A percentile compares a stretch with the other conserved stretches of the same genome.
These are phyloP conservation scores for Euptelea pleiosperma DNA, from an alignment of 164 flowering plant genomes.

Conservation along the genomic window DNA sequence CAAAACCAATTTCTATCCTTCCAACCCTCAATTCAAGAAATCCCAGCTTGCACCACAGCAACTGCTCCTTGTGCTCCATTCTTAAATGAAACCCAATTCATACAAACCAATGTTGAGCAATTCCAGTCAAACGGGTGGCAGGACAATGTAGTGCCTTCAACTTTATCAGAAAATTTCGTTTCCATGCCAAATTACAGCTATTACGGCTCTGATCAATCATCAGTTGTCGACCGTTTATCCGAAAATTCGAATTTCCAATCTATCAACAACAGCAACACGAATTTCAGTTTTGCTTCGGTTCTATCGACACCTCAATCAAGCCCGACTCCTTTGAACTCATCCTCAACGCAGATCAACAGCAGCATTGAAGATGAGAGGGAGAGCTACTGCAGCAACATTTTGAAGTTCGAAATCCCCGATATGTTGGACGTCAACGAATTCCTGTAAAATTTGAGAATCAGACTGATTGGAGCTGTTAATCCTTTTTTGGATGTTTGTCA, in stretches of 20 bases:
- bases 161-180: slow-evolving; percentile 21
- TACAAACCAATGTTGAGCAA: slow-evolving; percentile 34
- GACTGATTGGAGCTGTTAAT: neutral
- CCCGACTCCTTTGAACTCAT: slow-evolving; percentile 49
- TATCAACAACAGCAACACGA: slow-evolving; percentile 23
- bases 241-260: slow-evolving; percentile 29
- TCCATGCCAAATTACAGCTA: slow-evolving; percentile 16
- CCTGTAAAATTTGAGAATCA: slow-evolving; percentile 30
- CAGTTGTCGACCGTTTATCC: slow-evolving; percentile 23
- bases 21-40: slow-evolving; percentile 23
- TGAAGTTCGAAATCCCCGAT: slow-evolving; percentile 56
- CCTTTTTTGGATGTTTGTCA: slow-evolving; percentile 1
- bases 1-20: slow-evolving; percentile 25
- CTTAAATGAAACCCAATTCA: slow-evolving; percentile 28
- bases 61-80: slow-evolving; percentile 27
- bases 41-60: slow-evolving; percentile 26
- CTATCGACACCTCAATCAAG: slow-evolving; percentile 61
- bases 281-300: slow-evolving; percentile 35
- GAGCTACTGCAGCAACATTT: slow-evolving; percentile 51
- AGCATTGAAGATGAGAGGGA: slow-evolving; percentile 59
- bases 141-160: slow-evolving; percentile 20
- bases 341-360: slow-evolving; percentile 33
- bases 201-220: slow-evolving; percentile 27
- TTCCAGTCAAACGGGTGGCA: slow-evolving; percentile 37
- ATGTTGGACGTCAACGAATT: slow-evolving; percentile 42